Conservation (phyloP, 768 basidiomycete species). For the Tylopilus sp. region DNA sequence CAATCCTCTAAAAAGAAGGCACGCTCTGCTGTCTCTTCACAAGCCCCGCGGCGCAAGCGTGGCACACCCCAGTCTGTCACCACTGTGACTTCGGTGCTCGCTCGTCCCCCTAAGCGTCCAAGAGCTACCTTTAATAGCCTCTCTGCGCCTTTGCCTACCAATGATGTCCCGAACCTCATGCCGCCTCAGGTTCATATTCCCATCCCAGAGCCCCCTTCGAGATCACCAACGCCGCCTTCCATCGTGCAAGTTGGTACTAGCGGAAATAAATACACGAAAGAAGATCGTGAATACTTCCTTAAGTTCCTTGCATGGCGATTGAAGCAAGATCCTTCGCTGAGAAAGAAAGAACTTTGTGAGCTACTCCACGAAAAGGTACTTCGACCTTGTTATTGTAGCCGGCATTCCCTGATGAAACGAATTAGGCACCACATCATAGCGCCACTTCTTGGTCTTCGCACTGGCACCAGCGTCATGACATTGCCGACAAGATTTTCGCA, state of each 20-base stretch:
- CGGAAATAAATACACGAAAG: slow-evolving; percentile 63
- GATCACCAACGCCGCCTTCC: slow-evolving; percentile 67
- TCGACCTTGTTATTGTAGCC: background rate
- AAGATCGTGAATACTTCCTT: slow-evolving; percentile 65
- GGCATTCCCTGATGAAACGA: slow-evolving; percentile 8
- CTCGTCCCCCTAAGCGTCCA: slow-evolving; percentile 29
- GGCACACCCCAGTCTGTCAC: slow-evolving; percentile 17
- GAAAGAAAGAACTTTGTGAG: slow-evolving; percentile 51
- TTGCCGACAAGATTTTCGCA: slow-evolving; percentile 60
- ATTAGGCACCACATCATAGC: slow-evolving; percentile 64
- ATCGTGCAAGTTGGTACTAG: slow-evolving; percentile 41
- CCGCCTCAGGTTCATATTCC: slow-evolving; percentile 59
- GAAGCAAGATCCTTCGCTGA: slow-evolving; percentile 49
- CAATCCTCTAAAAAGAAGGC: slow-evolving; percentile 23
- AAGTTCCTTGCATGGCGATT: slow-evolving; percentile 63
- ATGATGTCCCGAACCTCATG: slow-evolving; percentile 45
- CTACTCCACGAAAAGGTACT: slow-evolving; percentile 52
- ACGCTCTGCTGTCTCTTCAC: slow-evolving; percentile 22
- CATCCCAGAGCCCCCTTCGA: slow-evolving; percentile 60
- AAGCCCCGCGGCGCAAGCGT: slow-evolving; percentile 25
- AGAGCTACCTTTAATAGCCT: slow-evolving; percentile 57
- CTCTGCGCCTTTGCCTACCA: slow-evolving; percentile 38
- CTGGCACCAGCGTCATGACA: slow-evolving; percentile 62
- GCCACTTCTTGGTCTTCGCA: slow-evolving; percentile 63
- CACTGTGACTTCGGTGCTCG: slow-evolving; percentile 17